Percentiles rank a stretch among this genome's conserved stretches.
These are phyloP conservation scores for Trichoderma erinaceum DNA, from an alignment of 495 filamentous ascomycete genomes.

Conservation along the genomic window DNA sequence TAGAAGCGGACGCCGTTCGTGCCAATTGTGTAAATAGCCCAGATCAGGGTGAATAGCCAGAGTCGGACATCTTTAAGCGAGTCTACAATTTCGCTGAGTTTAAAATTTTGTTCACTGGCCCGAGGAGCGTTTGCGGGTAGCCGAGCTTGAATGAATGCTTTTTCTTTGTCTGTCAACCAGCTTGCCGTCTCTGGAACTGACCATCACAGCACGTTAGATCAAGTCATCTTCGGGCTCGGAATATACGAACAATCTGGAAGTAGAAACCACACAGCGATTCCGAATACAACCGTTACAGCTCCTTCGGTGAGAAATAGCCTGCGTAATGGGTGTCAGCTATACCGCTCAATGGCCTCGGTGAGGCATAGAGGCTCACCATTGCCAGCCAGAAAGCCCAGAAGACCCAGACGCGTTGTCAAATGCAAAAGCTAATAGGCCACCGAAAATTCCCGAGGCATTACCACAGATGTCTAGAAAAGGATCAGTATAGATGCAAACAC, in stretches of 20 bases:
- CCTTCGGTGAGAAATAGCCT: constrained; percentile 35
- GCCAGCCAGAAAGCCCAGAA: constrained; percentile 36
- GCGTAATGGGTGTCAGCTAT: not conserved
- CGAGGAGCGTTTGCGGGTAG: constrained; percentile 35
- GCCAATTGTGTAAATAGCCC: constrained; percentile 33
- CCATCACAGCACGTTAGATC: not conserved
- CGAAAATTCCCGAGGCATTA: constrained; percentile 31
- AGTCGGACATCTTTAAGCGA: constrained; percentile 32
- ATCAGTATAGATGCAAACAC: constrained; percentile 4
- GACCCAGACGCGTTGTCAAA: constrained; percentile 32
- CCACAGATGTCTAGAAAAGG: constrained; percentile 24
- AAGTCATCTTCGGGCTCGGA: not conserved
- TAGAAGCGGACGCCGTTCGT: constrained; percentile 41
- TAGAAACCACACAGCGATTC: constrained; percentile 31
- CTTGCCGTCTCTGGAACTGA: constrained; percentile 35
- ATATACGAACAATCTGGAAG: constrained; percentile 34
- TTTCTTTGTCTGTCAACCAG: constrained; percentile 37
- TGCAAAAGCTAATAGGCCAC: constrained; percentile 38
- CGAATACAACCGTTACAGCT: constrained; percentile 32
- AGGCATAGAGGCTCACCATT: constrained; percentile 22
- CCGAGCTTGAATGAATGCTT: constrained; percentile 39
- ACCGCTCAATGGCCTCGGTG: not conserved
- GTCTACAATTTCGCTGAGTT: constrained; percentile 27
- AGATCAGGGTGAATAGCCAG: constrained; percentile 31
- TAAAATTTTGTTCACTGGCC: constrained; percentile 34